phyloP scores from a whole-genome alignment of 441 rosid genomes.

The Euphorbia schlechtendalii region DNA sequence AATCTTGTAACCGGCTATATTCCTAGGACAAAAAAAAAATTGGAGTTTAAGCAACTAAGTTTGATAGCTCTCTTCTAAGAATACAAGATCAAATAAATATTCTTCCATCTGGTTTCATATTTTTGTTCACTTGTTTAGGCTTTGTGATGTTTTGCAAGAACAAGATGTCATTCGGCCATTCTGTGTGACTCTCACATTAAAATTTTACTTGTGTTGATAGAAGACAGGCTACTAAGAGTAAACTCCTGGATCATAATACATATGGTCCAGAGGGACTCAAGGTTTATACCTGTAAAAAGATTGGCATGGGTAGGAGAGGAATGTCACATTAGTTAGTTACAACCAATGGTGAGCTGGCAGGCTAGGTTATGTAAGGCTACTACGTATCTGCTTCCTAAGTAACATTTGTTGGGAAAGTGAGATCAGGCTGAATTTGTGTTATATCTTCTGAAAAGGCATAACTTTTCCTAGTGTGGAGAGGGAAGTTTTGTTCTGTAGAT shows the following conservation, averaged over 20 bases:
- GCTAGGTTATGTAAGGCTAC: too few species aligned
- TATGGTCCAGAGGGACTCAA: too few species aligned
- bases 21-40: background rate
- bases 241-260: too few species aligned
- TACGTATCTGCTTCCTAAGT: background rate
- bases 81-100: background rate
- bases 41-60: background rate
- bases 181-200: background rate
- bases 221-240: too few species aligned
- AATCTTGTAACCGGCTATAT: background rate
- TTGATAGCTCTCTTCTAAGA: background rate
- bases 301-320: too few species aligned
- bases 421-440: background rate
- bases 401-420: background rate
- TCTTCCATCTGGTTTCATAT: background rate
- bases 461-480: background rate
- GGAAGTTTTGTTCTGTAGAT: background rate
- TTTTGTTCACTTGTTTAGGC: too few species aligned
- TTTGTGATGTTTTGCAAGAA: background rate
- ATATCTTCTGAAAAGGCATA: background rate
- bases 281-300: too few species aligned
- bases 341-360: too few species aligned
- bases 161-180: background rate
- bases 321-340: too few species aligned
- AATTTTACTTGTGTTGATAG: background rate